phyloP scores from a whole-genome alignment of 2,329 filamentous ascomycete genomes.

The Aureobasidium zeae region DNA sequence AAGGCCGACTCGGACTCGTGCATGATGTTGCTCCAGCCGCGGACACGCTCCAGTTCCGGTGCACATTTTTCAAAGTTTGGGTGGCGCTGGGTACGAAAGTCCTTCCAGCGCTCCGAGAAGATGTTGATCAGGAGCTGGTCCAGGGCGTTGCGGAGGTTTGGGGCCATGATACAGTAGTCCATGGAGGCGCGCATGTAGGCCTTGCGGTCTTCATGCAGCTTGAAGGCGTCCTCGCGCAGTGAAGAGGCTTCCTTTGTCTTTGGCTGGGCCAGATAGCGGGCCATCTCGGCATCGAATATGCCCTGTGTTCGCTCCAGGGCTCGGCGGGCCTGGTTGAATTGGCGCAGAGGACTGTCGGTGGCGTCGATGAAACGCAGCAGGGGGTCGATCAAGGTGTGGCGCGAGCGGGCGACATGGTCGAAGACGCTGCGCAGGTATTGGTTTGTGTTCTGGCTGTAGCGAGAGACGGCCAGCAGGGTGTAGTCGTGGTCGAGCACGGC shows the following conservation, averaged over 20 bases:
- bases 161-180: constrained; percentile 84
- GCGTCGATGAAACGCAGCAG: constrained; percentile 66
- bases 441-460: constrained; percentile 73
- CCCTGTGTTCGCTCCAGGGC: constrained; percentile 72
- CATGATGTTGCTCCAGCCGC: constrained; percentile 91
- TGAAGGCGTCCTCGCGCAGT: constrained; percentile 88
- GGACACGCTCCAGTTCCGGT: constrained; percentile 79
- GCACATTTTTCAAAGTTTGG: constrained; percentile 57
- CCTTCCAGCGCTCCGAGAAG: constrained; percentile 79
- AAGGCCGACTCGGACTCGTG: constrained; percentile 79
- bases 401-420: constrained; percentile 65
- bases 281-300: constrained; percentile 69
- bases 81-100: constrained; percentile 67
- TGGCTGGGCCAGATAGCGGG: constrained; percentile 72
- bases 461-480: constrained; percentile 74
- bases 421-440: constrained; percentile 80
- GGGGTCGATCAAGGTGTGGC: constrained; percentile 69
- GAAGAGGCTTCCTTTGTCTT: constrained; percentile 92
- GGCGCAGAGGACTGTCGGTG: constrained; percentile 69
- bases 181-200: constrained; percentile 84
- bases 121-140: constrained; percentile 80
- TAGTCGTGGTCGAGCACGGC: constrained; percentile 91
- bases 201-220: constrained; percentile 85
- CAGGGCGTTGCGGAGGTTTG: constrained; percentile 72
- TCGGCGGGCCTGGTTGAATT: constrained; percentile 76